phyloP scores from a whole-genome alignment of 2,329 filamentous ascomycete species.

The Meredithiella fracta region DNA sequence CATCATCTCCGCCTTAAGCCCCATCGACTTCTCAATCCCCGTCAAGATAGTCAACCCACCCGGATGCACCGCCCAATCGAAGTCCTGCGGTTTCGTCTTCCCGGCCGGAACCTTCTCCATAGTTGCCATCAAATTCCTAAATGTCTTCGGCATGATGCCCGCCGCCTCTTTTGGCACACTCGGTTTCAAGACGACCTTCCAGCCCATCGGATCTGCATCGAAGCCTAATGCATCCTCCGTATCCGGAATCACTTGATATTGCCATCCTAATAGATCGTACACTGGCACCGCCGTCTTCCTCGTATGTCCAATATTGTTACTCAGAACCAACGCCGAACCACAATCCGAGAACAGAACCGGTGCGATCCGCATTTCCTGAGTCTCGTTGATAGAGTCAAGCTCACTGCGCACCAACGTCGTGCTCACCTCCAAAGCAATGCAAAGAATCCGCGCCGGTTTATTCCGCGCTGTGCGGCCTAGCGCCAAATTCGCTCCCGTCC shows the following conservation, averaged over 20 bases:
- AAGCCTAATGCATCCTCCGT: constrained; percentile 48
- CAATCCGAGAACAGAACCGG: constrained; percentile 54
- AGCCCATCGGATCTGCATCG: constrained; percentile 46
- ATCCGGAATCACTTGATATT: constrained; percentile 44
- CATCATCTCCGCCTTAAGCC: constrained; percentile 45
- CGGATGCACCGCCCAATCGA: constrained; percentile 60
- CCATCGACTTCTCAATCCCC: constrained; percentile 42
- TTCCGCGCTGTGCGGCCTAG: constrained; percentile 43
- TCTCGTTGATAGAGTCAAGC: constrained; percentile 42
- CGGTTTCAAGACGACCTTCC: constrained; percentile 50
- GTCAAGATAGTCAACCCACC: constrained; percentile 51
- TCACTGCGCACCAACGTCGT: constrained; percentile 47
- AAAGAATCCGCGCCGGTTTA: constrained; percentile 45
- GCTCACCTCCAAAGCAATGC: constrained; percentile 47
- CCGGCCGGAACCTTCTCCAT: constrained; percentile 26
- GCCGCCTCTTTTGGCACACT: constrained; percentile 42
- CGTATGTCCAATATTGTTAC: constrained; percentile 40
- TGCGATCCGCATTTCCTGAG: constrained; percentile 47
- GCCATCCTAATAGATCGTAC: constrained; percentile 50
- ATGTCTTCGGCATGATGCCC: constrained; percentile 34
- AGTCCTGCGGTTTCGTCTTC: constrained; percentile 35
- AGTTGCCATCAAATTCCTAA: constrained; percentile 31
- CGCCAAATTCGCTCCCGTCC: constrained; percentile 50
- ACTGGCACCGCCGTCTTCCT: constrained; percentile 23
- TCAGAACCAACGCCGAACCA: constrained; percentile 47